Percentiles rank a stretch among this genome's conserved stretches.
Conservation (phyloP, 2,329 filamentous ascomycete species). For the Cordyceps tenuipes region DNA sequence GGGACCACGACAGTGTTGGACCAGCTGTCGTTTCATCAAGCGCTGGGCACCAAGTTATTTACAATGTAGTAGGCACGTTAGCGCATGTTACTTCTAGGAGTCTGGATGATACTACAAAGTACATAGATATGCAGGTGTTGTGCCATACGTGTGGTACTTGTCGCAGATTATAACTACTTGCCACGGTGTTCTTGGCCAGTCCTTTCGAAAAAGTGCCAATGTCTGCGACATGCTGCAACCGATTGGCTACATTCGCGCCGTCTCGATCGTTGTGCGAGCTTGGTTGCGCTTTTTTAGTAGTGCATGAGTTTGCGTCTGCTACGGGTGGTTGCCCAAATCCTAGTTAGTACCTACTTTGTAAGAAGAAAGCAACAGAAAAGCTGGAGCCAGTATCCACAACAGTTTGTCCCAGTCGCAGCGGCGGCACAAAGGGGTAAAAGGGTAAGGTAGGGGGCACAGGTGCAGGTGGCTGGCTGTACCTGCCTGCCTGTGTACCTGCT, state of each 20-base stretch:
- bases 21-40: slow-evolving; percentile 2
- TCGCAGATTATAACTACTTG: not conserved
- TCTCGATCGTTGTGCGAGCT: not conserved
- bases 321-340: no score
- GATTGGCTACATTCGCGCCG: not conserved
- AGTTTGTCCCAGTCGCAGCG: not conserved
- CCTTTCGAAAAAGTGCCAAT: not conserved
- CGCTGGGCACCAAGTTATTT: not conserved
- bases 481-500: not conserved
- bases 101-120: no score
- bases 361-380: not conserved
- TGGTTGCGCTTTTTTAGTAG: not conserved
- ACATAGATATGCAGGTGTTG: not conserved
- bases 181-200: not conserved
- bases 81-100: not conserved
- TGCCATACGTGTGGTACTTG: not conserved
- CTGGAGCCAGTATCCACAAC: no score
- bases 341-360: no score
- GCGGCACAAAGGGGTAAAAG: not conserved
- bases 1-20: not conserved
- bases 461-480: not conserved
- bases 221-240: not conserved
- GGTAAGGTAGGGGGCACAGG: no score
- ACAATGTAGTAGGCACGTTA: no score
- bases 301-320: not conserved